Base-by-base conservation (phyloP, 2,329 filamentous ascomycete genomes). In the Fusarium sp. region DNA sequence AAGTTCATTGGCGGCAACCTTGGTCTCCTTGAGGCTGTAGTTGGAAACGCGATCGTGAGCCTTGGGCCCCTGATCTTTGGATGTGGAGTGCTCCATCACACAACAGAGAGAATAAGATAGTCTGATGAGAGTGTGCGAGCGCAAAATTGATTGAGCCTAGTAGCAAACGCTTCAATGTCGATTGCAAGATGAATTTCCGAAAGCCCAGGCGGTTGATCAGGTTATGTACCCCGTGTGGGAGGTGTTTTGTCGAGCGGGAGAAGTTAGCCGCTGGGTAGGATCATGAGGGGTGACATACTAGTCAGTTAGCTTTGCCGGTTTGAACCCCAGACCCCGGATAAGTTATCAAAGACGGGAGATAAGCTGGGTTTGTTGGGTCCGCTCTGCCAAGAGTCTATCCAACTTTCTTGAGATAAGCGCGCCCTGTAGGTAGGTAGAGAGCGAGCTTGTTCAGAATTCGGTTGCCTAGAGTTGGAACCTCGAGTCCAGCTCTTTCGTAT, bases 21-120 rank as follows among this genome's bases (percentile, higher is more conserved):
- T 36, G 22, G 65, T 45, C 16, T 69, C 58, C 31, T 69, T 72
- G 27, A 67, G 42, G 38, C 63, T 70, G 20, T 68, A 68, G 20
- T 66, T 58, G 9, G 60, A 59, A 59, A 59, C 45, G 45, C 47
- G 31, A 36, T 63, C 61, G 22, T 63, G 42, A 36, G 31, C 38
- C 31, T 62, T 62, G 22, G 38, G n/a, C 27, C 38, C 38, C 38
- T 62, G 58, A 50, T 62, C 38, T 7, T 62, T 62, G 33, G 58
- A 62, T 33, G 38, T 50, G 3, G 33, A 2, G 14, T 18, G 58
- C 58, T 62, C 58, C 58, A 61, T 61, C 35, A 14, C 29, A 6
- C 14, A n/a, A 22, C 25, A 42, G 6, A 7, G 11, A 58, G 9
- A 38, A 13, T 22, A 58, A 27, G 33, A 38, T 35, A 31, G n/a